These are phyloP conservation scores for Eimeria acervulina DNA, from an alignment of 169 alveolate species.

Conservation along the genomic window DNA sequence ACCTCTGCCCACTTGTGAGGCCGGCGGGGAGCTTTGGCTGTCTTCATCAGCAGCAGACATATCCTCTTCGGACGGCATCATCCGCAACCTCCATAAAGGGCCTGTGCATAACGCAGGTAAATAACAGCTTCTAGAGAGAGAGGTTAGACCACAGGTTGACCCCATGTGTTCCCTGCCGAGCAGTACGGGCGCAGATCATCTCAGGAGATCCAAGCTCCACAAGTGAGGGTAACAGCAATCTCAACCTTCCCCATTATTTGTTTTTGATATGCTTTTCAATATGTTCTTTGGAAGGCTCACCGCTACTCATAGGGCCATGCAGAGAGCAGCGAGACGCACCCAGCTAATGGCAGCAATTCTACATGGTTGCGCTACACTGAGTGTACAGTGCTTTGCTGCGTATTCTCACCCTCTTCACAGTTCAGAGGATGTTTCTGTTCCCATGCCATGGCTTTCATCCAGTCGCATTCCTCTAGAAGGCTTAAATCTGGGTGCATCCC, in stretches of 20 bases:
- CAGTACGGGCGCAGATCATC: background rate
- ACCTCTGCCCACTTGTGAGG: background rate
- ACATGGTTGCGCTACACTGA: background rate
- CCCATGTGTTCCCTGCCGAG: background rate
- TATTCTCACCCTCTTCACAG: constrained; percentile 46
- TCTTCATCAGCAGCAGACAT: constrained; percentile 4
- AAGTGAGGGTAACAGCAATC: background rate
- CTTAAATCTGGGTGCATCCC: constrained; percentile 2
- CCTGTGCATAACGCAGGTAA: constrained; percentile 48
- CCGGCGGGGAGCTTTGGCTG: constrained; percentile 6
- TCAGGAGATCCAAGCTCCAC: background rate
- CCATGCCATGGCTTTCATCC: constrained; percentile 81
- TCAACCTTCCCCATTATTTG: too few species aligned
- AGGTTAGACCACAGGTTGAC: background rate
- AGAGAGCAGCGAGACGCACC: background rate
- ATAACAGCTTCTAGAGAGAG: background rate
- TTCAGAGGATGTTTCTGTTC: constrained; percentile 61
- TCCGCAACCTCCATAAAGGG: constrained; percentile 82
- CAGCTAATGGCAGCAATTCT: background rate
- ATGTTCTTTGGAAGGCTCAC: too few species aligned
- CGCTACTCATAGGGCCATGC: background rate
- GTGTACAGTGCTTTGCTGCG: background rate
- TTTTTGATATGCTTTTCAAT: too few species aligned
- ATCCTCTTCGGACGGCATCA: constrained; percentile 72
- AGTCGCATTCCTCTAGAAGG: constrained; percentile 50